These are phyloP conservation scores for Didymella arachidicola DNA, from an alignment of 2,329 filamentous ascomycete genomes.

Conservation along the genomic window DNA sequence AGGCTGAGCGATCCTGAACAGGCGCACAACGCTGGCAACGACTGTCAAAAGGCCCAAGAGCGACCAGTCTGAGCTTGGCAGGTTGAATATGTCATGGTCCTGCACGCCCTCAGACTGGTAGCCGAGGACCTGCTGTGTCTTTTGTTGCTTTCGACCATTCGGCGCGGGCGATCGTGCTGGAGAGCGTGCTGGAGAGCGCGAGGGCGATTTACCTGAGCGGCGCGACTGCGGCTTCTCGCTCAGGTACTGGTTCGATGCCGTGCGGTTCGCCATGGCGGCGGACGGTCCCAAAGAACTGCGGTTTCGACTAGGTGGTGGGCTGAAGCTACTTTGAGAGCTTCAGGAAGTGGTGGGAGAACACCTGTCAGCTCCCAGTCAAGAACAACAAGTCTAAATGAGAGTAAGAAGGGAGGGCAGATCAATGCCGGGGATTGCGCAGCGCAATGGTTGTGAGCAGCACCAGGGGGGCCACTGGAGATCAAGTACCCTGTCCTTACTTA, in stretches of 20 bases:
- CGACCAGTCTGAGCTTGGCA: slow-evolving; percentile 85
- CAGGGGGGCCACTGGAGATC: slow-evolving; percentile 32
- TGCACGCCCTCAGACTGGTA: slow-evolving; percentile 81
- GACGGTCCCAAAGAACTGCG: slow-evolving; percentile 27
- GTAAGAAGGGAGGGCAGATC: slow-evolving; percentile 43
- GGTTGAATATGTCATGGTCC: slow-evolving; percentile 90
- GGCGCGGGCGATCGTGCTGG: slow-evolving; percentile 27
- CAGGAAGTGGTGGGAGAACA: slow-evolving; percentile 23
- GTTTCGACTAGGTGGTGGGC: slow-evolving; percentile 31
- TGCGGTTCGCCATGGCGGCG: slow-evolving; percentile 50
- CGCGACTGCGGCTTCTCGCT: slow-evolving; percentile 43
- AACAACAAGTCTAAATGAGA: slow-evolving; percentile 42
- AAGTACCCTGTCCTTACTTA: slow-evolving; percentile 40
- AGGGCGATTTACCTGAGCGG: slow-evolving; percentile 47
- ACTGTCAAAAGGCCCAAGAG: slow-evolving; percentile 75
- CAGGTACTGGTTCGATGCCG: slow-evolving; percentile 41
- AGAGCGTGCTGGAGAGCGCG: slow-evolving; percentile 41
- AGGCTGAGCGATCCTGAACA: slow-evolving; percentile 96
- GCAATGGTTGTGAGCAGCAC: slow-evolving; percentile 34
- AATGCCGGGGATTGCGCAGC: slow-evolving; percentile 31
- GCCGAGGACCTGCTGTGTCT: slow-evolving; percentile 52
- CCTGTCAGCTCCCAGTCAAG: slow-evolving; percentile 20
- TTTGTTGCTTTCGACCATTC: slow-evolving; percentile 43
- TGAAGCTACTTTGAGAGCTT: slow-evolving; percentile 25
- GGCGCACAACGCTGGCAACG: slow-evolving; percentile 78